Percentiles rank a stretch among this genome's conserved stretches.
Evolutionary conservation across 805 yeast genomes (phyloP).

Genomic region (Wickerhamiella alocasiicola): DNA sequence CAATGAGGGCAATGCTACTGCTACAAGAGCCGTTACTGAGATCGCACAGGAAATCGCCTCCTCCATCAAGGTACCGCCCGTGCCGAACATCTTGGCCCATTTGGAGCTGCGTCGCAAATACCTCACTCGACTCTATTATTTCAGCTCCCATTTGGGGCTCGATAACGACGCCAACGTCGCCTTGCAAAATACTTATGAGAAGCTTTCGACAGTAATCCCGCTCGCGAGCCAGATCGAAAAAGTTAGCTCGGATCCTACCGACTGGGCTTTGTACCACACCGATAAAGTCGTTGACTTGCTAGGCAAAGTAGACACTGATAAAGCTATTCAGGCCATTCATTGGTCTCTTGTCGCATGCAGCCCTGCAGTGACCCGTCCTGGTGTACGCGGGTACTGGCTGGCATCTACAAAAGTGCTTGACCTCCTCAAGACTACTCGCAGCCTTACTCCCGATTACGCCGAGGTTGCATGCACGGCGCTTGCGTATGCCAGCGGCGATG

Average conservation of each 20-base stretch:
- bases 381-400: conserved; percentile 5
- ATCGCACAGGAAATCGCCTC: conserved; percentile 2
- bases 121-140: background rate
- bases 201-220: background rate
- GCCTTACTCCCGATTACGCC: background rate
- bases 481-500: conserved; percentile 1
- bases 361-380: background rate
- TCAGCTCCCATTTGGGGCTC: background rate
- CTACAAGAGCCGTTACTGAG: background rate
- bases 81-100: conserved; percentile 3
- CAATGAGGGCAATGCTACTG: background rate
- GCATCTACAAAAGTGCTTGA: background rate
- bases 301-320: background rate
- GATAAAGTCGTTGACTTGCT: background rate
- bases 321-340: background rate
- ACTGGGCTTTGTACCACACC: conserved; percentile 5
- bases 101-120: conserved; percentile 1
- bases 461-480: conserved; percentile 2
- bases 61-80: background rate
- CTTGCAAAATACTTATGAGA: conserved; percentile 3
- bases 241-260: background rate
- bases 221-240: background rate
- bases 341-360: background rate
- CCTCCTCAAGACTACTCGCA: background rate
- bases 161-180: background rate